Conservation (phyloP, 805 yeast species). For the Ogataea methanolica region DNA sequence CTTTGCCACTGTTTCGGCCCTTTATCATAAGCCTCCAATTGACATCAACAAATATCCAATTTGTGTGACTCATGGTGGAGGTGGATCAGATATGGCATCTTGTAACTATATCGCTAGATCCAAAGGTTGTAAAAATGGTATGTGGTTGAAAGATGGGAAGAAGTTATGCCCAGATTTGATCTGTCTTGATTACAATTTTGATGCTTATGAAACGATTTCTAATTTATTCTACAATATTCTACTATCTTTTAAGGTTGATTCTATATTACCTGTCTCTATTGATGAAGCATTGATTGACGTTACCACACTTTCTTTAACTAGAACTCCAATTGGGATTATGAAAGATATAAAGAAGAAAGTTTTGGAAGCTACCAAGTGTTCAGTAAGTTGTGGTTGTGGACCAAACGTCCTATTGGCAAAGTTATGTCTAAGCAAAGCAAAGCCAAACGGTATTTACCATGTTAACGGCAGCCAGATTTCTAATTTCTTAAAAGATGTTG, state of each 20-base stretch:
- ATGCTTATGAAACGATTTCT: slow-evolving; percentile 63
- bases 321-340: slow-evolving; percentile 26
- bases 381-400: slow-evolving; percentile 79
- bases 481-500: slow-evolving; percentile 33
- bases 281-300: slow-evolving; percentile 88
- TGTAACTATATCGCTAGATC: slow-evolving; percentile 85
- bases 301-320: slow-evolving; percentile 20
- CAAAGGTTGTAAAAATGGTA: slow-evolving; percentile 80
- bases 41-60: slow-evolving; percentile 46
- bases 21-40: slow-evolving; percentile 44
- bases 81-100: slow-evolving; percentile 78
- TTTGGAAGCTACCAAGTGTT: slow-evolving; percentile 45
- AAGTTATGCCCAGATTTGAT: slow-evolving; percentile 57
- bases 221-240: slow-evolving; percentile 59
- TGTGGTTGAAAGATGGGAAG: slow-evolving; percentile 77
- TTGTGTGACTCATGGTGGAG: slow-evolving; percentile 61
- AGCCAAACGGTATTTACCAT: slow-evolving; percentile 65
- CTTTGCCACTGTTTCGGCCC: slow-evolving; percentile 80
- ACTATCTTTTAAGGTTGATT: slow-evolving; percentile 35
- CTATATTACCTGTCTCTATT: slow-evolving; percentile 79
- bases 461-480: slow-evolving; percentile 28
- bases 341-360: slow-evolving; percentile 38
- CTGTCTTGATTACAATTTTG: slow-evolving; percentile 69
- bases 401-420: slow-evolving; percentile 73
- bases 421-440: slow-evolving; percentile 65